A percentile compares a stretch with the other conserved stretches of the same genome.
These are phyloP conservation scores for Leishmania amazonensis DNA, from an alignment of 208 protist genomes.

Conservation along the genomic window DNA sequence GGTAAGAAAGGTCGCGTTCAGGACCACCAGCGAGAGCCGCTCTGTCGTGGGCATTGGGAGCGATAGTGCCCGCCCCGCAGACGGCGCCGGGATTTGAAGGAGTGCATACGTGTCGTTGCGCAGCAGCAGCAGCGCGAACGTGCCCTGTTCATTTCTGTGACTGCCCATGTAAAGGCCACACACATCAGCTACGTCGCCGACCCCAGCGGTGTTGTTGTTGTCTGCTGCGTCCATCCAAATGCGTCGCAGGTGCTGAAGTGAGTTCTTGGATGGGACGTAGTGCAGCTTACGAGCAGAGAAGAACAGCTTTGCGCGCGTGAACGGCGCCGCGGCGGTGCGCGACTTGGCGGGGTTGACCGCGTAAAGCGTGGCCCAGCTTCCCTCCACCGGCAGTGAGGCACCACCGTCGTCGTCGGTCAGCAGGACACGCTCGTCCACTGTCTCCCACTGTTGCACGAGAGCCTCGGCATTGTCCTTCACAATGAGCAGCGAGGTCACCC, in stretches of 20 bases:
- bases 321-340: conserved; percentile 54
- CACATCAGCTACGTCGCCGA: conserved; percentile 53
- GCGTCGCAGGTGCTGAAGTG: conserved; percentile 26
- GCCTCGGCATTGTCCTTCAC: conserved; percentile 51
- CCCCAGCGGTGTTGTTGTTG: conserved; percentile 5
- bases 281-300: conserved; percentile 56
- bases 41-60: conserved; percentile 36
- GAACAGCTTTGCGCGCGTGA: conserved; percentile 67
- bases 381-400: conserved; percentile 55
- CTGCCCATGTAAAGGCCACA: conserved; percentile 57
- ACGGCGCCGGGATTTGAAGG: conserved; percentile 61
- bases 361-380: conserved; percentile 53
- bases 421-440: conserved; percentile 25
- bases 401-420: conserved; percentile 23
- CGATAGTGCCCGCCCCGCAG: conserved; percentile 34
- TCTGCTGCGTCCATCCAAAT: conserved; percentile 14
- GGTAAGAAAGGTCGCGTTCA: conserved; percentile 67
- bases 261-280: conserved; percentile 36
- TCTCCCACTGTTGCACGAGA: conserved; percentile 78
- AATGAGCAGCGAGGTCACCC: conserved; percentile 63
- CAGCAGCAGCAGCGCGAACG: conserved; percentile 45
- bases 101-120: conserved; percentile 47
- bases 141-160: conserved; percentile 32
- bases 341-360: conserved; percentile 65
- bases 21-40: conserved; percentile 43